These are phyloP conservation scores for Phytophthora citricola DNA, from an alignment of 352 stramenopile genomes.

Conservation along the genomic window DNA sequence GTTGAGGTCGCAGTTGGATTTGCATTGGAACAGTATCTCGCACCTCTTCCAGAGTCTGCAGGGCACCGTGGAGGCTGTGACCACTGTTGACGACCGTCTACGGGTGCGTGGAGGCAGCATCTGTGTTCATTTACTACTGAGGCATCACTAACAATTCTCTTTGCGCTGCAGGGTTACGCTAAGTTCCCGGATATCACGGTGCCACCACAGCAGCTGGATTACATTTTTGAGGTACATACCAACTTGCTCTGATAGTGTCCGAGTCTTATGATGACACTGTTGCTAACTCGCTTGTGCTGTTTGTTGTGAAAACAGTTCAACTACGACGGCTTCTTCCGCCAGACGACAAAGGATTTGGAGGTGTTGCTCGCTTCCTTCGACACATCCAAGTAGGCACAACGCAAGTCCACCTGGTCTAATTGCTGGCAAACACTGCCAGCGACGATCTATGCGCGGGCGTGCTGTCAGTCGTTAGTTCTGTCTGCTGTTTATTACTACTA, in stretches of 20 bases:
- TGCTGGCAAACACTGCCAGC: neutral
- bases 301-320: conserved; percentile 65
- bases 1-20: conserved; percentile 82
- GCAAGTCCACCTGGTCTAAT: conserved; percentile 5
- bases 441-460: neutral
- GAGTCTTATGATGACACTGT: neutral
- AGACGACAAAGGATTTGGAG: conserved; percentile 80
- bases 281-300: conserved; percentile 18
- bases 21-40: conserved; percentile 89
- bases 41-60: conserved; percentile 84
- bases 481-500: conserved; percentile 48
- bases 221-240: conserved; percentile 85
- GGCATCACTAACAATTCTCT: conserved; percentile 9
- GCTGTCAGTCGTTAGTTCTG: conserved; percentile 26
- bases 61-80: conserved; percentile 69
- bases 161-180: conserved; percentile 59
- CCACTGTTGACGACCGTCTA: conserved; percentile 67
- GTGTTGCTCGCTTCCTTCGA: conserved; percentile 64
- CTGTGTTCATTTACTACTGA: too few relatives aligned
- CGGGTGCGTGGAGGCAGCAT: conserved; percentile 46
- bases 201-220: conserved; percentile 81
- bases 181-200: conserved; percentile 76
- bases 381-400: conserved; percentile 19
- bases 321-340: conserved; percentile 86
- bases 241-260: conserved; percentile 6